These are phyloP conservation scores for Diospyros lotus DNA, from an alignment of 148 eudicot species.

Conservation along the genomic window DNA sequence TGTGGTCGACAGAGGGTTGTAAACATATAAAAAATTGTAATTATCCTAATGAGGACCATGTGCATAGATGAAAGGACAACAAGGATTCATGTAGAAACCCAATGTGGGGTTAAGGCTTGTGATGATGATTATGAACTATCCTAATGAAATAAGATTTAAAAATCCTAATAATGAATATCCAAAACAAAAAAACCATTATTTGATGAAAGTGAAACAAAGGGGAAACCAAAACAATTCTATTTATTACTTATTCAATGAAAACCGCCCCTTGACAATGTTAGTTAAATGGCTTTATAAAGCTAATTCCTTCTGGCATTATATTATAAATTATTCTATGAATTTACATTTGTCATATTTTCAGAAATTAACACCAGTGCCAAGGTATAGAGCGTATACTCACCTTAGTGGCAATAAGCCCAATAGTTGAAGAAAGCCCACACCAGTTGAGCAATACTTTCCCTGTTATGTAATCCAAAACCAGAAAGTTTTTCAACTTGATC, in stretches of 20 bases:
- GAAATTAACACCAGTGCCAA: background rate
- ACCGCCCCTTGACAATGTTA: background rate
- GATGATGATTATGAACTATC: too few relatives aligned
- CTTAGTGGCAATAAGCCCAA: conserved; percentile 95
- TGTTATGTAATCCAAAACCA: conserved; percentile 64
- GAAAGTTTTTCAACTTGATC: conserved; percentile 76
- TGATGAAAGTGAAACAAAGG: background rate
- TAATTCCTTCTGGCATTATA: background rate
- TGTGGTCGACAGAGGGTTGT: too few relatives aligned
- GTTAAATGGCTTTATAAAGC: background rate
- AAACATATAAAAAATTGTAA: too few relatives aligned
- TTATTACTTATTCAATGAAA: background rate
- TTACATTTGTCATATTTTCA: background rate
- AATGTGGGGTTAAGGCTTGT: too few relatives aligned
- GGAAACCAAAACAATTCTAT: background rate
- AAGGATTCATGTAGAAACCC: too few relatives aligned
- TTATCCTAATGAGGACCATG: too few relatives aligned
- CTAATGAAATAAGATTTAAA: too few relatives aligned
- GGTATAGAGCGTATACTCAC: conserved; percentile 30
- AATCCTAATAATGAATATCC: too few relatives aligned
- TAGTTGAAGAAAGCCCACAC: conserved; percentile 90
- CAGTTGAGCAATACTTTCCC: conserved; percentile 67
- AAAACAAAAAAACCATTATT: too few relatives aligned
- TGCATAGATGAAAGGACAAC: too few relatives aligned
- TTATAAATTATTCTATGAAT: background rate